Evolutionary conservation across 176 grass and related monocot genomes (phyloP), one percentile per base, ranked within the genome.

Genomic region (bread wheat (Triticum aestivum)): DNA sequence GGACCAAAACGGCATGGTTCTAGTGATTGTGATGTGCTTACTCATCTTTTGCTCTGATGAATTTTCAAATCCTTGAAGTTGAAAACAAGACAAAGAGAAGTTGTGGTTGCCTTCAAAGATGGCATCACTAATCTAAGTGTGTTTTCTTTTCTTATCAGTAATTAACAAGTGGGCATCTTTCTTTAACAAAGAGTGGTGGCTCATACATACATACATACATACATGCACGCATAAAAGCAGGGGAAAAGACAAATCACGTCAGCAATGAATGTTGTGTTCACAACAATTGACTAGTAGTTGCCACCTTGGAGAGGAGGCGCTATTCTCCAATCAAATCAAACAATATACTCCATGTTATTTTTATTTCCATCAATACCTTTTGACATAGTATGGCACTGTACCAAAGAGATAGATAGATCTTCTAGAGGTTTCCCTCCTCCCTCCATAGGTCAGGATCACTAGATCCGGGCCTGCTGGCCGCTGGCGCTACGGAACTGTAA

Each of bases 401-500:
- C 33, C 56, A 54, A 82, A 52, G 13, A 67, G 10, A 27, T 15
- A 67, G 10, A 27, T 29, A 59, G 79, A 42, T 33, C 24, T 34
- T 59, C 34, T 23, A 58, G 66, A 65, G 37, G 56, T 61, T 62
- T 68, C 73, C 45, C 29, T 30, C 32, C 39, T 41, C 39, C 39
- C 8, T 2, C 49, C 49, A 24, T 29, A 59, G 49, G 34, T 83
- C 47, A 38, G 61, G 61, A 88, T 69, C 71, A 34, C 20, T 13
- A 61, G 76, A 79, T 79, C 6, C 27, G 62, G 44, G 56, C 42
- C 24, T 69, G 64, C 64, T 54, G 51, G 51, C 65, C 44, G 12
- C 34, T 49, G 68, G 76, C 37, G 82, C 29, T 52, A 39, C 82
- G 64, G 26, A 85, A 66, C 64, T 42, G 71, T 74, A 74, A 74